Conservation (phyloP, 2,329 filamentous ascomycete genomes). For the Rugonectria rugulosa region DNA sequence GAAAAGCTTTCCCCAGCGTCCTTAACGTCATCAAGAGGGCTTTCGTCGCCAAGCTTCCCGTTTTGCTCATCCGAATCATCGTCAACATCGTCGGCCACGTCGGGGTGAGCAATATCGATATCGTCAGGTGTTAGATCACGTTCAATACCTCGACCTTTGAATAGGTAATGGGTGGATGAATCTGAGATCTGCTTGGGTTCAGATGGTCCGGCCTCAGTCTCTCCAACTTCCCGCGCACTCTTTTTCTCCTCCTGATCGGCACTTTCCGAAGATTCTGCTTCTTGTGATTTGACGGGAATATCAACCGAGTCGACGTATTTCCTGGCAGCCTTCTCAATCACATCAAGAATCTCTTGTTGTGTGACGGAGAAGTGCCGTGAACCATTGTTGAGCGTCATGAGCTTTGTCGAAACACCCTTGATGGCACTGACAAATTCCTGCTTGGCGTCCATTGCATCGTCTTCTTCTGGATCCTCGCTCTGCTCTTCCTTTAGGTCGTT, state of each 20-base stretch:
- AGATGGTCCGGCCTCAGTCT: neutral
- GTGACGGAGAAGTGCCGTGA: conserved; percentile 43
- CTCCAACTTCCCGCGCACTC: neutral
- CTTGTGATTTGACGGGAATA: conserved; percentile 21
- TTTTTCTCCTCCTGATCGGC: conserved; percentile 13
- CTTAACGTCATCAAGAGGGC: neutral
- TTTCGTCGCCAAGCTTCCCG: conserved; percentile 20
- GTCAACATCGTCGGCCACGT: conserved; percentile 36
- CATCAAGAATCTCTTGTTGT: conserved; percentile 57
- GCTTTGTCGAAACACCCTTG: conserved; percentile 49
- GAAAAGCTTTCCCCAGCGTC: conserved; percentile 2
- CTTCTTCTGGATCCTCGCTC: conserved; percentile 32
- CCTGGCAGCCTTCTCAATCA: conserved; percentile 58
- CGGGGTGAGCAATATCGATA: conserved; percentile 55
- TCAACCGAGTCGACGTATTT: conserved; percentile 56
- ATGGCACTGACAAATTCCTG: conserved; percentile 45
- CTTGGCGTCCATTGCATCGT: conserved; percentile 34
- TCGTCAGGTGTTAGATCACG: conserved; percentile 53
- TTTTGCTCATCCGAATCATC: conserved; percentile 37
- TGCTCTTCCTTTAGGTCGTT: conserved; percentile 26
- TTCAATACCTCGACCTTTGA: conserved; percentile 23
- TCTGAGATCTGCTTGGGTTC: conserved; percentile 5
- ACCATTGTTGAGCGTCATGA: conserved; percentile 53
- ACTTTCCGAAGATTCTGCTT: conserved; percentile 17
- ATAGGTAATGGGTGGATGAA: neutral